Conservation (phyloP, 2,329 filamentous ascomycete genomes). For the Cyphellophora attinorum region DNA sequence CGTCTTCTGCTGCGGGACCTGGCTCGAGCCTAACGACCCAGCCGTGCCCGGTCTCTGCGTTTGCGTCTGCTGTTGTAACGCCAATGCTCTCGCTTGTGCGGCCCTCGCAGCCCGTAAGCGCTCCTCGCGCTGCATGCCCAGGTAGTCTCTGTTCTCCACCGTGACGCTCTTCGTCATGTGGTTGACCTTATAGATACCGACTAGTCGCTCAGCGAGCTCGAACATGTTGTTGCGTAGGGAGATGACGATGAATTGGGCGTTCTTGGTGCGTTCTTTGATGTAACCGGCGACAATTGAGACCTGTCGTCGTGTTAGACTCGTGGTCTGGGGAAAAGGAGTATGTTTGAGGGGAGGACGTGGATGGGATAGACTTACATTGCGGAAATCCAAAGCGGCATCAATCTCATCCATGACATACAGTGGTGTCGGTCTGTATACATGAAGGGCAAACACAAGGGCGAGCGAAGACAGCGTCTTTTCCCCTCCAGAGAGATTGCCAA, state of each 20-base stretch:
- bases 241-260: constrained; percentile 98
- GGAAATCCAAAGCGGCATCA: constrained; percentile 92
- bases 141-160: constrained; percentile 72
- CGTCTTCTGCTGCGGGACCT: not conserved
- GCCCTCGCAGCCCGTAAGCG: constrained; percentile 3
- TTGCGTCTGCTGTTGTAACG: not conserved
- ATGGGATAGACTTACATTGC: constrained; percentile 62
- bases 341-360: not conserved
- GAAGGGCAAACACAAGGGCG: constrained; percentile 92
- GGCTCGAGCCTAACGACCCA: not conserved
- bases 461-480: constrained; percentile 94
- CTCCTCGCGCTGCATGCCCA: constrained; percentile 11
- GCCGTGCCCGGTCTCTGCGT: not conserved
- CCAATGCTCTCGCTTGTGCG: constrained; percentile 1
- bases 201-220: constrained; percentile 85
- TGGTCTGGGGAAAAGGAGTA: not conserved
- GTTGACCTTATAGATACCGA: constrained; percentile 98
- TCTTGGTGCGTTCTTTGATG: constrained; percentile 98
- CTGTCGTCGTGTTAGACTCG: constrained; percentile 31
- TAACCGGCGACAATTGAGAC: constrained; percentile 97
- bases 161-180: constrained; percentile 95
- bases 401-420: constrained; percentile 99
- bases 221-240: constrained; percentile 99
- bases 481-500: constrained; percentile 86
- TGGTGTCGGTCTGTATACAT: constrained; percentile 96